Conservation (phyloP, 345 rosid genomes). For the Populus euphratica region DNA sequence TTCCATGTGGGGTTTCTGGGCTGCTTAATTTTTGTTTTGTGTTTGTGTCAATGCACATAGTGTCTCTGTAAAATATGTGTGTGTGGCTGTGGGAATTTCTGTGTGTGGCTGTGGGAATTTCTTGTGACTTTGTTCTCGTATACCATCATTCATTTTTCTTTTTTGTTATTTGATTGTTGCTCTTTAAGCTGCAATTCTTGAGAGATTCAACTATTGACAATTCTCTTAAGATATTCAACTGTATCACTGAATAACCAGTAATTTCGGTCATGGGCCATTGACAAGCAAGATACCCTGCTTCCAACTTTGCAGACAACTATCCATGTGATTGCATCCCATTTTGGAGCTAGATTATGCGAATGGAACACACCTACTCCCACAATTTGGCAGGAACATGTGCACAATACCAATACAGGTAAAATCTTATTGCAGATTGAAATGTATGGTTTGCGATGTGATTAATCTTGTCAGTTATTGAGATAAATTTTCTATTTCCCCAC, state of each 20-base stretch:
- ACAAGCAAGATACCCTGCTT: not conserved
- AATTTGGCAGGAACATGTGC: conserved; percentile 80
- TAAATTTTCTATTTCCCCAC: not conserved
- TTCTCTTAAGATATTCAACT: not conserved
- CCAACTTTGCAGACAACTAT: conserved; percentile 52
- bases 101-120: not conserved
- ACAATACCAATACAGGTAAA: conserved; percentile 63
- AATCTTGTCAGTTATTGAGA: not conserved
- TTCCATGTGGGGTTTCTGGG: not conserved
- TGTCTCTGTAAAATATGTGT: not conserved
- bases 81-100: not conserved
- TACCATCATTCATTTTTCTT: no score
- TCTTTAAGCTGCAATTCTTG: not conserved
- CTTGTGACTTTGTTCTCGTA: no score
- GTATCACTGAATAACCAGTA: not conserved
- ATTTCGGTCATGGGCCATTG: not conserved
- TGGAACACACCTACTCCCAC: conserved; percentile 96
- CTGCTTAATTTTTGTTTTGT: not conserved
- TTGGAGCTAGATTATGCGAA: conserved; percentile 71
- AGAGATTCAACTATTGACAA: not conserved
- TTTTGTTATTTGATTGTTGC: not conserved
- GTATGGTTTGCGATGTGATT: not conserved
- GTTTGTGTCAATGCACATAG: no score
- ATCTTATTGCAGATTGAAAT: conserved; percentile 4
- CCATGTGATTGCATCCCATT: conserved; percentile 60